Evolutionary conservation across 768 basidiomycete genomes (phyloP).

Genomic region (Collybia sp.): DNA sequence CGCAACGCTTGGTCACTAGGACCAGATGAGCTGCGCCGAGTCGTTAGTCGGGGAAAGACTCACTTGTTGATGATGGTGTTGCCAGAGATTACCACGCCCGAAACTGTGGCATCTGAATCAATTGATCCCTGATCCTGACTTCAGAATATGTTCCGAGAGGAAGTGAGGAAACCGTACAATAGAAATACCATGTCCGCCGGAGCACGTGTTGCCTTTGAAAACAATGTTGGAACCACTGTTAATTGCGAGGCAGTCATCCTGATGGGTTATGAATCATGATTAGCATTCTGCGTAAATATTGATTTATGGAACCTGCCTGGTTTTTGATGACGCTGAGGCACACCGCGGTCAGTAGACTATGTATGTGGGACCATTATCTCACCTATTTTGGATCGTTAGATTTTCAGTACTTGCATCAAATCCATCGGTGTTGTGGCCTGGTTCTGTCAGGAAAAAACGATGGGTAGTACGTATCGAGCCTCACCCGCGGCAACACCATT

Average conservation of each 20-base stretch:
- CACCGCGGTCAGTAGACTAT: background rate
- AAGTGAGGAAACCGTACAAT: constrained; percentile 40
- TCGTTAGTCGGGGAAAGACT: constrained; percentile 1
- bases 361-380: background rate
- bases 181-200: constrained; percentile 61
- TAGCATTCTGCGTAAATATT: no score
- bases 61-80: constrained; percentile 58
- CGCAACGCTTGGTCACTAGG: constrained; percentile 49
- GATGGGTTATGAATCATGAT: background rate
- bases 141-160: constrained; percentile 26
- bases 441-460: background rate
- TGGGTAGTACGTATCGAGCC: background rate
- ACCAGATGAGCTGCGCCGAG: background rate
- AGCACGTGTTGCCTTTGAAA: constrained; percentile 50
- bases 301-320: constrained; percentile 20
- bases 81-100: constrained; percentile 38
- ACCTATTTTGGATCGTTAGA: constrained; percentile 40
- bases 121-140: constrained; percentile 49
- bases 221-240: constrained; percentile 38
- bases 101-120: constrained; percentile 37
- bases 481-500: constrained; percentile 37
- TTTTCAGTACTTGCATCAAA: constrained; percentile 36
- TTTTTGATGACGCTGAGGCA: constrained; percentile 25
- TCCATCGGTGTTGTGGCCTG: constrained; percentile 46
- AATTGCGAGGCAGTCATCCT: constrained; percentile 63